Percentiles rank a stretch among this genome's conserved stretches.
Conservation (phyloP, 2,329 filamentous ascomycete genomes). For the Sporothrix schenckii region DNA sequence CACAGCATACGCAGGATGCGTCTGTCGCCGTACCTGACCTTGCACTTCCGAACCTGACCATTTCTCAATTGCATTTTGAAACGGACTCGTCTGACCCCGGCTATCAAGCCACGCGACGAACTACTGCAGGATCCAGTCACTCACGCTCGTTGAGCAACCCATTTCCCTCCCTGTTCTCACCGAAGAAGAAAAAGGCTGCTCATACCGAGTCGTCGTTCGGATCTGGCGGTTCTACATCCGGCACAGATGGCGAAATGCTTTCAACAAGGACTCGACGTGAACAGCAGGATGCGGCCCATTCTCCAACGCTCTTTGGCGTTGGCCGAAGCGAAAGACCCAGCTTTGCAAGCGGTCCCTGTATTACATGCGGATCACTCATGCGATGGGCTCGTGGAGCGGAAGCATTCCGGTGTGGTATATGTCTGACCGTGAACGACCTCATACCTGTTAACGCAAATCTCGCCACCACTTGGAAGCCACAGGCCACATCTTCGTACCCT, state of each 20-base stretch:
- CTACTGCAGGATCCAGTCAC: slow-evolving; percentile 46
- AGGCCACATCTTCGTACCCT: slow-evolving; percentile 32
- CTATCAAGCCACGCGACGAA: slow-evolving; percentile 40
- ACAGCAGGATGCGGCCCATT: neutral
- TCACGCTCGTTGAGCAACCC: slow-evolving; percentile 77
- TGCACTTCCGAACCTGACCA: slow-evolving; percentile 25
- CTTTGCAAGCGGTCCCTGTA: slow-evolving; percentile 72
- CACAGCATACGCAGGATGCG: slow-evolving; percentile 4
- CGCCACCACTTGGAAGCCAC: neutral
- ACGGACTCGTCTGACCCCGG: slow-evolving; percentile 50
- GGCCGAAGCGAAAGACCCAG: slow-evolving; percentile 51
- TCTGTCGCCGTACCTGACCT: slow-evolving; percentile 21
- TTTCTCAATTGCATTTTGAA: slow-evolving; percentile 36
- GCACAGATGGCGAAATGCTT: slow-evolving; percentile 50
- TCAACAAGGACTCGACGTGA: slow-evolving; percentile 38
- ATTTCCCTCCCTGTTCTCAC: slow-evolving; percentile 70
- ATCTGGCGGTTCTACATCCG: slow-evolving; percentile 45
- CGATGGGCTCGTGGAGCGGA: slow-evolving; percentile 74
- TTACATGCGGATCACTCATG: slow-evolving; percentile 81
- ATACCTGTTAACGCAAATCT: slow-evolving; percentile 45
- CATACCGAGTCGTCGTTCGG: slow-evolving; percentile 43
- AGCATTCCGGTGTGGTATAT: slow-evolving; percentile 81
- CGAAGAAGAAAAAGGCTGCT: slow-evolving; percentile 61
- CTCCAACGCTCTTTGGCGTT: too few relatives aligned
- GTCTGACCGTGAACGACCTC: slow-evolving; percentile 82